Evolutionary conservation across 371 early-diverging fungal species (phyloP).

Genomic region (Haplosporangium sp.): DNA sequence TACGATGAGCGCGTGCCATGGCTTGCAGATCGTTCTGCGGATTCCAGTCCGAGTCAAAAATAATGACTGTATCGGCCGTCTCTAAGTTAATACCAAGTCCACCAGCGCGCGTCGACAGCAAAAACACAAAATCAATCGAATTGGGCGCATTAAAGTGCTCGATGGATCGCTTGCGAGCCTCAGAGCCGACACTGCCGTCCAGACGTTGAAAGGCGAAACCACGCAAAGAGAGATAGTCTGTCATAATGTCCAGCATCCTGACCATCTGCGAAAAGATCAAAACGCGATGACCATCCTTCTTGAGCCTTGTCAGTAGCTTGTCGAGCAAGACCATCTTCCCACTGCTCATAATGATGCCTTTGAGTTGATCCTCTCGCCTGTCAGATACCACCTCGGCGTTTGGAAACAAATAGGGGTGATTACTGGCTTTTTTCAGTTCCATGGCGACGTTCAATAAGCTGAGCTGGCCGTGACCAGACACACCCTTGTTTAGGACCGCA

Average conservation of each 20-base stretch:
- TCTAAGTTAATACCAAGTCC: conserved; percentile 99
- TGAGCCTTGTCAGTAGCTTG: conserved; percentile 88
- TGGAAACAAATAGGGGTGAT: conserved; percentile 98
- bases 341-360: conserved; percentile 86
- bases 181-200: conserved; percentile 95
- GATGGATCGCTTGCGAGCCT: conserved; percentile 95
- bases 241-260: conserved; percentile 93
- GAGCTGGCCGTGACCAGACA: conserved; percentile 83
- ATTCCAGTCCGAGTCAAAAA: conserved; percentile 99
- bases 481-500: conserved; percentile 85
- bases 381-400: conserved; percentile 82
- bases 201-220: conserved; percentile 94
- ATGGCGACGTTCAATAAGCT: conserved; percentile 95
- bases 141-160: conserved; percentile 99
- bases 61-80: conserved; percentile 98
- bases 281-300: conserved; percentile 91
- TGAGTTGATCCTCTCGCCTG: conserved; percentile 77
- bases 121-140: conserved; percentile 96
- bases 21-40: conserved; percentile 99
- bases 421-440: conserved; percentile 98
- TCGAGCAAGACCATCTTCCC: conserved; percentile 97
- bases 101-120: conserved; percentile 98
- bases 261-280: conserved; percentile 98
- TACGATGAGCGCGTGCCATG: conserved; percentile 99
- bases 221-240: conserved; percentile 88